Percentiles rank a stretch among this genome's conserved stretches.
Conservation (phyloP, 768 basidiomycete species). For the Antrodiella citrinella region DNA sequence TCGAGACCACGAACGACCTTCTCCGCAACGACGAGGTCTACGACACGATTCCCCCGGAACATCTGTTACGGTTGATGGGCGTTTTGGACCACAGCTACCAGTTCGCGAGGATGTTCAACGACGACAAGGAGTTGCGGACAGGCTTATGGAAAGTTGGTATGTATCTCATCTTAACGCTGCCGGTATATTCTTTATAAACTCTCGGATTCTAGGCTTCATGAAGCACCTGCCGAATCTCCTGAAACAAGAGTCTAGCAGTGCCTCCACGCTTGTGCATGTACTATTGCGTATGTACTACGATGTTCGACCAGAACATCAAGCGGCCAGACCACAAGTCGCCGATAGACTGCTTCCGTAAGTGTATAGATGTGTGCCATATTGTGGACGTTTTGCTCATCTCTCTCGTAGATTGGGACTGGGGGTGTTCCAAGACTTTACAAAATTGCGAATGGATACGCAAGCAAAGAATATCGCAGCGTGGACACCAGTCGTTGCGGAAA, state of each 20-base stretch:
- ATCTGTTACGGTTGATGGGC: constrained; percentile 88
- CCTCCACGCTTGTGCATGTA: constrained; percentile 88
- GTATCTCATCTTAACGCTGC: constrained; percentile 35
- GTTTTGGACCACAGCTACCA: constrained; percentile 96
- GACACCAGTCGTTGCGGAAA: constrained; percentile 98
- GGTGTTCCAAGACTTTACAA: constrained; percentile 86
- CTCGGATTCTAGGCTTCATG: constrained; percentile 76
- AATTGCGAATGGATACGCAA: constrained; percentile 83
- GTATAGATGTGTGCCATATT: background rate
- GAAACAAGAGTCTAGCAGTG: constrained; percentile 97
- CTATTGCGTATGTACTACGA: constrained; percentile 93
- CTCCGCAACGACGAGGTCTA: constrained; percentile 91
- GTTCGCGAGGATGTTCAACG: constrained; percentile 96
- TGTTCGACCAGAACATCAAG: constrained; percentile 78
- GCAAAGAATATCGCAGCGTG: constrained; percentile 93
- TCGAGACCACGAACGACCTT: constrained; percentile 95
- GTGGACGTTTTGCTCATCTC: constrained; percentile 2
- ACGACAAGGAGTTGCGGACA: constrained; percentile 93
- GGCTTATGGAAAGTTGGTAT: constrained; percentile 99
- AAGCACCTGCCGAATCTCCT: constrained; percentile 96
- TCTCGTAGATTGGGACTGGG: constrained; percentile 68
- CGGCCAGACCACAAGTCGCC: constrained; percentile 71
- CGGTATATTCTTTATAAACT: too few species aligned
- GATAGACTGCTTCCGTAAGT: constrained; percentile 65
- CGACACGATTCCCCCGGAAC: constrained; percentile 87